phyloP scores from a whole-genome alignment of 495 filamentous ascomycete species.

The Cercophora sp. region DNA sequence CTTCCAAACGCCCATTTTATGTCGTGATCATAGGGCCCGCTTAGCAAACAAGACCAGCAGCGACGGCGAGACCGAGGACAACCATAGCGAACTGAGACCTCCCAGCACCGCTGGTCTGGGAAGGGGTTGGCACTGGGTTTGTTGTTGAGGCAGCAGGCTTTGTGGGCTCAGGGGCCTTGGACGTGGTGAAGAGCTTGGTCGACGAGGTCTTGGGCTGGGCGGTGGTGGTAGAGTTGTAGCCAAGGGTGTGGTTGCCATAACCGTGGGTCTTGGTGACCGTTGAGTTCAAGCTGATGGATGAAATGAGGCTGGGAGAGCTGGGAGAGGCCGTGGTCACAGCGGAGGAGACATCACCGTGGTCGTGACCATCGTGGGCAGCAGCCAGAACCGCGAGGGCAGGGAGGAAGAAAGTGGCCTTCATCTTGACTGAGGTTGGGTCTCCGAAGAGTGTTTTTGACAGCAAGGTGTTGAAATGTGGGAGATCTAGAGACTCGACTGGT shows the following conservation, averaged over 20 bases:
- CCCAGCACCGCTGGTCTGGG: background rate
- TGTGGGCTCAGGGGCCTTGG: background rate
- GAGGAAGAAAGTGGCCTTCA: slow-evolving; percentile 25
- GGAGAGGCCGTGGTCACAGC: slow-evolving; percentile 21
- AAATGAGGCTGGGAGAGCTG: slow-evolving; percentile 33
- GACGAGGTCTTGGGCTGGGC: slow-evolving; percentile 46
- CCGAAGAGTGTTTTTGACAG: background rate
- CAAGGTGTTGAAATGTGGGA: no score
- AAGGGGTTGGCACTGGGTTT: background rate
- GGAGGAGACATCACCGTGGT: slow-evolving; percentile 41
- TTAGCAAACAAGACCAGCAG: slow-evolving; percentile 35
- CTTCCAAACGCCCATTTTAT: background rate
- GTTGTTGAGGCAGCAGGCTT: background rate
- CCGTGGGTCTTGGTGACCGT: slow-evolving; percentile 36
- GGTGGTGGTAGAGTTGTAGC: slow-evolving; percentile 41
- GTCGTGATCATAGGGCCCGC: no score
- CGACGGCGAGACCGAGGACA: slow-evolving; percentile 25
- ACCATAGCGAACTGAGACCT: slow-evolving; percentile 17
- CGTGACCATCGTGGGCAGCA: slow-evolving; percentile 17
- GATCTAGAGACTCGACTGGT: no score
- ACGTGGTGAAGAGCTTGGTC: slow-evolving; percentile 1
- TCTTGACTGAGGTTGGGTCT: slow-evolving; percentile 14
- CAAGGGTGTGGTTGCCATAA: slow-evolving; percentile 20
- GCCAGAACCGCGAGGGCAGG: slow-evolving; percentile 21
- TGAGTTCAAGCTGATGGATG: slow-evolving; percentile 28